A percentile compares a stretch with the other conserved stretches of the same genome.
Conservation (phyloP, 495 filamentous ascomycete genomes). For the Penicillium fimorum region DNA sequence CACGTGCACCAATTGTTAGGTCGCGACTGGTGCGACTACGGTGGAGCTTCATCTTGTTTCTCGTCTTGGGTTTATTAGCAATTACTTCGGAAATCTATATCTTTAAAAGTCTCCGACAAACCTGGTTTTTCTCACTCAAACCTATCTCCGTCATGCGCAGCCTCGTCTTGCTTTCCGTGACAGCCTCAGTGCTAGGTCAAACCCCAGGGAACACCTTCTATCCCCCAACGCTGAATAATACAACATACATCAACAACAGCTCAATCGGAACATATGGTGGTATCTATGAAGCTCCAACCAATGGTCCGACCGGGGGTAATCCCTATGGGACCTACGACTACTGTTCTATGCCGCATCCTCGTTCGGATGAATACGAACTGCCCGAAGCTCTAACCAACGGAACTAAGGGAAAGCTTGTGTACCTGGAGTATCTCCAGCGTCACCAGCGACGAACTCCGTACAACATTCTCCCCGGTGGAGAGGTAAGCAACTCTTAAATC, state of each 20-base stretch:
- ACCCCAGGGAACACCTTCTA: slow-evolving; percentile 39
- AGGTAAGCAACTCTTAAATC: slow-evolving; percentile 23
- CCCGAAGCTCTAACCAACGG: slow-evolving; percentile 31
- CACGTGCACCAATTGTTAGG: slow-evolving; percentile 4
- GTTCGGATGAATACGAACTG: slow-evolving; percentile 31
- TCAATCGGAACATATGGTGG: slow-evolving; percentile 44
- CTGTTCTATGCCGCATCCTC: slow-evolving; percentile 48
- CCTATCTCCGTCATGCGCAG: slow-evolving; percentile 17
- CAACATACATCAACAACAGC: slow-evolving; percentile 38
- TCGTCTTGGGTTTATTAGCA: neutral
- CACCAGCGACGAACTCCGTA: slow-evolving; percentile 45
- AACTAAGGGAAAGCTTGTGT: slow-evolving; percentile 34
- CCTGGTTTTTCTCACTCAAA: neutral
- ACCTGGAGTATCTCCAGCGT: slow-evolving; percentile 44
- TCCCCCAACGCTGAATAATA: slow-evolving; percentile 37
- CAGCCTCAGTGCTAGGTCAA: slow-evolving; percentile 13
- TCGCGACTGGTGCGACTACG: slow-evolving; percentile 5
- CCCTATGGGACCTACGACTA: slow-evolving; percentile 40
- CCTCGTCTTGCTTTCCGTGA: slow-evolving; percentile 11
- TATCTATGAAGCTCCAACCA: slow-evolving; percentile 35
- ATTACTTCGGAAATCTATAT: neutral
- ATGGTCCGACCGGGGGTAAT: slow-evolving; percentile 25
- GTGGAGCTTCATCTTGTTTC: slow-evolving; percentile 1
- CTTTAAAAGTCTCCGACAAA: neutral
- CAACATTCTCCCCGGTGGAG: slow-evolving; percentile 43